Evolutionary conservation across 805 yeast genomes (phyloP), one percentile per base, ranked within the genome.

Genomic region (Spathaspora hagerdaliae): DNA sequence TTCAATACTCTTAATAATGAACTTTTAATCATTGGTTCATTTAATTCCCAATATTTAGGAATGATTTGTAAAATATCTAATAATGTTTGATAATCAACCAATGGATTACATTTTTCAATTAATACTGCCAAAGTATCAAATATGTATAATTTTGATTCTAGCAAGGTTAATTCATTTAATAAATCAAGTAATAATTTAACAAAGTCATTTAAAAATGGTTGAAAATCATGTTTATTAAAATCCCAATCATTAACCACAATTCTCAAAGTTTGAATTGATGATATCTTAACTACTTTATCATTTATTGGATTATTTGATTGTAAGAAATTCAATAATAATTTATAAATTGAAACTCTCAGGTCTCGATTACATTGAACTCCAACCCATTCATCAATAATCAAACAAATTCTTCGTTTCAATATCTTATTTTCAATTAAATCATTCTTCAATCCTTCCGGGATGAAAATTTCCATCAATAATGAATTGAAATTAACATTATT

Each of bases 201-300:
- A 36, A 77, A 75, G 1, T 71, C 71, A 27, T 77, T 74, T 44
- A 86, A 67, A 56, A 67, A 90, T 1, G 92, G 88, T 50, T 77
- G 65, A 55, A 94, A 88, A 29, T 71, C 81, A 12, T 66, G 69
- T 48, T 87, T 83, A 34, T 81, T 74, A 61, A 92, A 91, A 49
- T 87, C 91, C 87, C 95, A 88, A 56, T 90, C 97, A 49, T 88
- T 91, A 31, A 92, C 71, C 41, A 87, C 73, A 27, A 79, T 74
- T 48, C 82, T 75, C 15, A 91, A 65, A 0, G 92, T 80, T 55
- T 83, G 85, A 12, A 85, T 73, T 0, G 94, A 83, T 0, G 95
- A 80, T 19, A 94, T 60, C 53, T 76, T 77, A 2, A 94, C 96
- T n/a, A 92, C 96, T 44, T 76, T 73, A 60, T 94, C 98, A 51